Evolutionary conservation across 2,329 filamentous ascomycete species (phyloP).

Genomic region (Ophiostoma perfectum): DNA sequence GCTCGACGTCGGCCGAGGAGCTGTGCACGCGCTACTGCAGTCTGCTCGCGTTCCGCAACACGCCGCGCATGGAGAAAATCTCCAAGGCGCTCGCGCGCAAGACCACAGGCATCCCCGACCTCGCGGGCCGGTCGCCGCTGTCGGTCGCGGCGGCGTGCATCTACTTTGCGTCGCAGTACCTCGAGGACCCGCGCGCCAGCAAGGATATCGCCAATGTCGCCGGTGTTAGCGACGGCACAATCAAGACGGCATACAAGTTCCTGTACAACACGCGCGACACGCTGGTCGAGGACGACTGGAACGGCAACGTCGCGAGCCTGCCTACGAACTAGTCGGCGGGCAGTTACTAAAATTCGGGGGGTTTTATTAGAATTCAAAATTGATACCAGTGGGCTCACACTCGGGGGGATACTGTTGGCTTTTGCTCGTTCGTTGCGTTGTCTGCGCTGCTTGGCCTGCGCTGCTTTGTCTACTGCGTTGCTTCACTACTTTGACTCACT

Average conservation of each 20-base stretch:
- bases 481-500: too few relatives aligned
- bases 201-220: constrained; percentile 81
- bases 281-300: constrained; percentile 39
- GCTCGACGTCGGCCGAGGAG: constrained; percentile 72
- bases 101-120: constrained; percentile 69
- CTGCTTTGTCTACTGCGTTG: too few relatives aligned
- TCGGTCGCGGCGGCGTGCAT: constrained; percentile 94
- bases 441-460: too few relatives aligned
- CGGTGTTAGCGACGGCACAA: constrained; percentile 92
- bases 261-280: constrained; percentile 69
- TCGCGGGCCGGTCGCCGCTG: constrained; percentile 88
- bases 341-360: background rate
- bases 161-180: constrained; percentile 87
- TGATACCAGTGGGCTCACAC: constrained; percentile 1
- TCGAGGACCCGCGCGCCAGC: constrained; percentile 71
- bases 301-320: constrained; percentile 65
- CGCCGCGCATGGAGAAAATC: constrained; percentile 71
- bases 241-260: constrained; percentile 90
- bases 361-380: background rate
- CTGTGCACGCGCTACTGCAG: constrained; percentile 88
- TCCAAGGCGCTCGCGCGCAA: constrained; percentile 72
- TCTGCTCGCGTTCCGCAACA: constrained; percentile 65
- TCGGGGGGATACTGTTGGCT: background rate
- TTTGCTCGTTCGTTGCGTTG: background rate
- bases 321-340: constrained; percentile 47